A percentile compares a stretch with the other conserved stretches of the same genome.
phyloP scores from a whole-genome alignment of 2,329 filamentous ascomycete species.

The Pyrenophora teres region DNA sequence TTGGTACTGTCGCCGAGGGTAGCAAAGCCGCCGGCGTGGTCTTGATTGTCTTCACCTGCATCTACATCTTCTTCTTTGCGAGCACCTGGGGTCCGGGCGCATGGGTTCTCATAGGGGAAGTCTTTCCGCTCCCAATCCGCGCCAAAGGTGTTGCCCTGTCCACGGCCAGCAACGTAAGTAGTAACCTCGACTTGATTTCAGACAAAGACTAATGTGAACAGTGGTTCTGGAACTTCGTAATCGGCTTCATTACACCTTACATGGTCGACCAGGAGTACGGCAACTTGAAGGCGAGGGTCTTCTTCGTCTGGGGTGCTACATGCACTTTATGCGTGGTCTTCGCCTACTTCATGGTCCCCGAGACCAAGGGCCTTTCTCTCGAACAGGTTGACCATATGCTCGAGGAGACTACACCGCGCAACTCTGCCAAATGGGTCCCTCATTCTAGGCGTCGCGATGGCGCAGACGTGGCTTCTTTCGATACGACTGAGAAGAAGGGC shows the following conservation, averaged over 20 bases:
- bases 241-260: conserved; percentile 65
- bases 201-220: neutral
- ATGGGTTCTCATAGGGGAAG: conserved; percentile 80
- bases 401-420: conserved; percentile 78
- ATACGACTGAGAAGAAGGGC: neutral
- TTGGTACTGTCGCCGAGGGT: conserved; percentile 50
- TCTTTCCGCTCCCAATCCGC: conserved; percentile 87
- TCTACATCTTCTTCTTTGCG: conserved; percentile 94
- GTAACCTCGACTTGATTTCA: too few species aligned
- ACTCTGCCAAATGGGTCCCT: conserved; percentile 73
- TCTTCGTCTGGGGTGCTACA: conserved; percentile 60
- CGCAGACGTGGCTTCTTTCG: conserved; percentile 2
- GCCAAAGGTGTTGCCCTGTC: conserved; percentile 85
- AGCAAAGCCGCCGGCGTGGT: conserved; percentile 57
- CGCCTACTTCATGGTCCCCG: conserved; percentile 76
- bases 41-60: conserved; percentile 83
- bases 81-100: conserved; percentile 81
- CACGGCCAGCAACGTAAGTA: conserved; percentile 72
- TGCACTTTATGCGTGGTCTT: conserved; percentile 63
- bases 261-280: conserved; percentile 69
- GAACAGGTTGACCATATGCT: conserved; percentile 85
- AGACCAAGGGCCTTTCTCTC: conserved; percentile 75
- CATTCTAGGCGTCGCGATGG: conserved; percentile 34
- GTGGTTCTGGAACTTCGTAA: conserved; percentile 77
- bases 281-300: conserved; percentile 62